Conservation (phyloP, 2,329 filamentous ascomycete genomes). For the Penicillium sumatraense region DNA sequence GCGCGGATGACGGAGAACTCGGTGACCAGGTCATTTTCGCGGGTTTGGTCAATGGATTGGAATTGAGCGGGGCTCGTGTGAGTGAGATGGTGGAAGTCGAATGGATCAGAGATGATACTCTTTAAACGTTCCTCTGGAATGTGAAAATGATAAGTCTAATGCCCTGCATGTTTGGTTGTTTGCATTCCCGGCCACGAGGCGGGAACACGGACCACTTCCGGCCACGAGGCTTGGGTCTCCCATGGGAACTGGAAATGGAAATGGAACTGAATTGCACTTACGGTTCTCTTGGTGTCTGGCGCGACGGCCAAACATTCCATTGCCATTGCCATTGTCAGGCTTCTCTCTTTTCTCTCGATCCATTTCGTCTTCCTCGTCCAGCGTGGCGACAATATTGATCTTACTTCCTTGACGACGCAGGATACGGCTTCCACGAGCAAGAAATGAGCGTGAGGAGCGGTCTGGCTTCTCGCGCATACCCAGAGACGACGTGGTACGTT, state of each 20-base stretch:
- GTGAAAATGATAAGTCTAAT: slow-evolving; percentile 3
- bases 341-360: slow-evolving; percentile 40
- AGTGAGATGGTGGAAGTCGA: slow-evolving; percentile 67
- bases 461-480: slow-evolving; percentile 41
- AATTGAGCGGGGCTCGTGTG: slow-evolving; percentile 63
- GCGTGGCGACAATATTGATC: slow-evolving; percentile 47
- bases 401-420: slow-evolving; percentile 53
- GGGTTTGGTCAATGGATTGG: slow-evolving; percentile 55
- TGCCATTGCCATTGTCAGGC: slow-evolving; percentile 18
- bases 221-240: not conserved
- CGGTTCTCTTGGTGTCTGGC: slow-evolving; percentile 39
- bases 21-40: slow-evolving; percentile 56
- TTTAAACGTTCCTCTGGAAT: slow-evolving; percentile 48
- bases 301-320: slow-evolving; percentile 38
- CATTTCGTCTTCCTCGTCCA: slow-evolving; percentile 47
- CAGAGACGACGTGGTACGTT: slow-evolving; percentile 33
- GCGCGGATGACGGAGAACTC: slow-evolving; percentile 60
- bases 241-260: not conserved
- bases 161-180: not conserved
- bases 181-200: not conserved
- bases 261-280: slow-evolving; percentile 33
- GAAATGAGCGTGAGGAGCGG: slow-evolving; percentile 44
- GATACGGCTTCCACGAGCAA: slow-evolving; percentile 52
- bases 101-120: slow-evolving; percentile 63
- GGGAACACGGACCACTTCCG: not conserved